A percentile compares a stretch with the other conserved stretches of the same genome.
phyloP scores from a whole-genome alignment of 768 basidiomycete genomes.

The Tricholoma hemisulphureum region DNA sequence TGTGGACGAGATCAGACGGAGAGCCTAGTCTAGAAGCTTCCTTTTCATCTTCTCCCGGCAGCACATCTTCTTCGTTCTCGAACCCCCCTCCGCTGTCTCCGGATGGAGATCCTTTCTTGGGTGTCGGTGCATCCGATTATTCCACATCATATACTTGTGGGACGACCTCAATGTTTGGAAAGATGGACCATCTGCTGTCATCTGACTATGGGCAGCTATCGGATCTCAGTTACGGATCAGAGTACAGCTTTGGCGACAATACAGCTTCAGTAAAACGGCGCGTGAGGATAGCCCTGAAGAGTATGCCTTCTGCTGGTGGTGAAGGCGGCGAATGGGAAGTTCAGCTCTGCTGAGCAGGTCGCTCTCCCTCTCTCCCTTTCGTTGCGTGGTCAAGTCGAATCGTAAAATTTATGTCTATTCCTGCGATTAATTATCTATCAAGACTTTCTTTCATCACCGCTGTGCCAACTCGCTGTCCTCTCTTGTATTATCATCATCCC shows the following conservation, averaged over 20 bases:
- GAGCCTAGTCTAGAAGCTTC: slow-evolving; percentile 22
- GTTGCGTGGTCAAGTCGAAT: slow-evolving; percentile 5
- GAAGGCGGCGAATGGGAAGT: slow-evolving; percentile 82
- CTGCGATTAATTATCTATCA: slow-evolving; percentile 8
- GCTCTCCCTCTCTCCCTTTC: not conserved
- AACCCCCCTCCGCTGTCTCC: slow-evolving; percentile 38
- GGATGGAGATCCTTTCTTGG: slow-evolving; percentile 58
- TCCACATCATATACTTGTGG: slow-evolving; percentile 34
- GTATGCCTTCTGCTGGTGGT: slow-evolving; percentile 56
- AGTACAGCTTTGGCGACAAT: slow-evolving; percentile 32
- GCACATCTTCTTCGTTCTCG: slow-evolving; percentile 35
- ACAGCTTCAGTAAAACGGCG: slow-evolving; percentile 44
- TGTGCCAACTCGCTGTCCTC: slow-evolving; percentile 3
- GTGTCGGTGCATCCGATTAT: slow-evolving; percentile 45
- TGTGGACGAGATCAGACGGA: slow-evolving; percentile 25
- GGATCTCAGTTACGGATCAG: slow-evolving; percentile 37
- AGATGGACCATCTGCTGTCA: slow-evolving; percentile 27
- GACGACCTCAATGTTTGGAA: slow-evolving; percentile 34
- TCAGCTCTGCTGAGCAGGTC: slow-evolving; percentile 54
- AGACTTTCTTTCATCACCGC: not conserved
- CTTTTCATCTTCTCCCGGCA: slow-evolving; percentile 24
- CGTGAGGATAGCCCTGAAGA: slow-evolving; percentile 67
- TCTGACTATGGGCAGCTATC: slow-evolving; percentile 31
- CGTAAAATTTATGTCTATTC: slow-evolving; percentile 17
- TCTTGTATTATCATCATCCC: slow-evolving; percentile 18